Evolutionary conservation across 1,284 basidiomycete species (phyloP).

Genomic region (Leccinum solheimii): DNA sequence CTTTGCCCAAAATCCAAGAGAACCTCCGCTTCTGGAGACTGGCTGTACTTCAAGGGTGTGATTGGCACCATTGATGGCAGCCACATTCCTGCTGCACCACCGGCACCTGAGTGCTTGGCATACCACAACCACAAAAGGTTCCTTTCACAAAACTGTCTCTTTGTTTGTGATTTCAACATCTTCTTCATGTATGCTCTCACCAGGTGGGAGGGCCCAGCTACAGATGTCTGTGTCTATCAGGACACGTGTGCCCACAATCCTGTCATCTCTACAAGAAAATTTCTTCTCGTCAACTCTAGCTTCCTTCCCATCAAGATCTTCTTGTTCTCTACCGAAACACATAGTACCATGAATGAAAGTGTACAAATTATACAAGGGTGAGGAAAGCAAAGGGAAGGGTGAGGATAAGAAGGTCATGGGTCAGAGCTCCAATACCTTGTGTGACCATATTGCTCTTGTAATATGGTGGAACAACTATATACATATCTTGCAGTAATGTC

Average conservation of each 20-base stretch:
- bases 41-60: background rate
- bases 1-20: background rate
- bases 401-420: too few relatives aligned
- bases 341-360: background rate
- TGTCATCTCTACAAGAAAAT: background rate
- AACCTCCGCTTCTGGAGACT: background rate
- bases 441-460: too few relatives aligned
- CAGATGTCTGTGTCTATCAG: background rate
- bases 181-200: background rate
- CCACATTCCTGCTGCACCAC: background rate
- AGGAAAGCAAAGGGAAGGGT: too few relatives aligned
- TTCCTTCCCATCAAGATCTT: background rate
- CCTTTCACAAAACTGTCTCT: background rate
- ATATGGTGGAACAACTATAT: too few relatives aligned
- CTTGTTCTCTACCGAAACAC: background rate
- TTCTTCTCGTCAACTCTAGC: background rate
- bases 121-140: background rate
- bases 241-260: background rate
- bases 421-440: too few relatives aligned
- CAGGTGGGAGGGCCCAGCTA: background rate
- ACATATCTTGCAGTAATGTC: too few relatives aligned
- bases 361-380: background rate
- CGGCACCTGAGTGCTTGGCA: background rate
- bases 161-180: background rate
- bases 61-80: background rate